phyloP scores from a whole-genome alignment of 495 filamentous ascomycete genomes.

The Talaromyces adpressus region DNA sequence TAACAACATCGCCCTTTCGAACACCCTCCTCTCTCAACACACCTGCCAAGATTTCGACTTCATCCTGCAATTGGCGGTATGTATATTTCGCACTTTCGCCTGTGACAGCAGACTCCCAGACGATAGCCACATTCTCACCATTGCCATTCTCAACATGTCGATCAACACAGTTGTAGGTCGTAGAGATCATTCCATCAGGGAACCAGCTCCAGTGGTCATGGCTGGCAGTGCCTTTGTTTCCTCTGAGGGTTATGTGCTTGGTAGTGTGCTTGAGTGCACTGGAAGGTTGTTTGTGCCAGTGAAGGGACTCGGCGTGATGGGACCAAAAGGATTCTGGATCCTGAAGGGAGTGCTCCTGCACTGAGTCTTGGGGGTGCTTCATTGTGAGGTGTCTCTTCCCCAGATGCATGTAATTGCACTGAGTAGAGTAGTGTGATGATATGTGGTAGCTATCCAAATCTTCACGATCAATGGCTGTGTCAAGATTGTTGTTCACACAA shows the following conservation, averaged over 20 bases:
- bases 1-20: constrained; percentile 79
- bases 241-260: constrained; percentile 42
- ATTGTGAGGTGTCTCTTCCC: neutral
- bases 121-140: constrained; percentile 66
- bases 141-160: constrained; percentile 72
- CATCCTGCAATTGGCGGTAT: constrained; percentile 68
- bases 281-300: constrained; percentile 72
- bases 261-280: constrained; percentile 31
- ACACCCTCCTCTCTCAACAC: constrained; percentile 80
- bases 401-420: neutral
- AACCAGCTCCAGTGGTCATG: constrained; percentile 81
- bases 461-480: neutral
- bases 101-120: constrained; percentile 85
- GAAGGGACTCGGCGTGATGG: constrained; percentile 61
- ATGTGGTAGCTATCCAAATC: neutral
- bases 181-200: constrained; percentile 80
- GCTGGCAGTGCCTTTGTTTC: constrained; percentile 9
- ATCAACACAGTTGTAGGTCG: constrained; percentile 85
- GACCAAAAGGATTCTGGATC: constrained; percentile 71
- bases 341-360: constrained; percentile 31
- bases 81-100: constrained; percentile 63
- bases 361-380: constrained; percentile 31
- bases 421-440: neutral
- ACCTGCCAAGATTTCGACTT: constrained; percentile 77
- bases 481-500: neutral